Evolutionary conservation across 495 filamentous ascomycete genomes (phyloP).

Genomic region (Penicillium cataractarum): DNA sequence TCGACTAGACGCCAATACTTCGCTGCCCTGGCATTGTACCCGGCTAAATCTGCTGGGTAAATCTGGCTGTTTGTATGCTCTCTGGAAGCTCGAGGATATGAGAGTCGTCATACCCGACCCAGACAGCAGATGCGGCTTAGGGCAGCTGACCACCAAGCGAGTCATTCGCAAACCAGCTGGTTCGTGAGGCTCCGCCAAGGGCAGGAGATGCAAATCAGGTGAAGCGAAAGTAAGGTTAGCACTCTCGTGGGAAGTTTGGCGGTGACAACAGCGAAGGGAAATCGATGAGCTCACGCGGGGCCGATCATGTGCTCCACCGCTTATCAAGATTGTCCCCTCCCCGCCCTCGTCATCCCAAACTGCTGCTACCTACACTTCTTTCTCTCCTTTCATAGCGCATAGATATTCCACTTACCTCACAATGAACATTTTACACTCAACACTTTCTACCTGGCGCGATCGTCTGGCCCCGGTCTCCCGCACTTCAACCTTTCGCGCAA

Average conservation of each 20-base stretch:
- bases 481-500: conserved; percentile 89
- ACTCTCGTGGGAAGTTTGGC: neutral
- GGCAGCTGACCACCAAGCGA: neutral
- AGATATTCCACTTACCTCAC: conserved; percentile 13
- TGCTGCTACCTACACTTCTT: neutral
- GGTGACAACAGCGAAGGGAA: neutral
- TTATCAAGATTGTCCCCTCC: conserved; percentile 27
- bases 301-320: conserved; percentile 41
- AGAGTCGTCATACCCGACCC: neutral
- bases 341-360: conserved; percentile 15
- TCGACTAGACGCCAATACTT: conserved; percentile 1
- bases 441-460: conserved; percentile 84
- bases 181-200: neutral
- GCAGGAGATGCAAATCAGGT: conserved; percentile 9
- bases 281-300: conserved; percentile 32
- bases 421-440: conserved; percentile 74
- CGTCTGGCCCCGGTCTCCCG: conserved; percentile 84
- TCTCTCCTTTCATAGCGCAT: conserved; percentile 14
- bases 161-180: neutral
- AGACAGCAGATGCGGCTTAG: neutral
- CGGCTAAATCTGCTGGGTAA: neutral
- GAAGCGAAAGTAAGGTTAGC: neutral
- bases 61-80: neutral
- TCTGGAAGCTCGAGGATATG: neutral
- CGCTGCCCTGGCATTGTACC: neutral